Conservation (phyloP, 2,329 filamentous ascomycete species). For the Exutisphaerella laricina region DNA sequence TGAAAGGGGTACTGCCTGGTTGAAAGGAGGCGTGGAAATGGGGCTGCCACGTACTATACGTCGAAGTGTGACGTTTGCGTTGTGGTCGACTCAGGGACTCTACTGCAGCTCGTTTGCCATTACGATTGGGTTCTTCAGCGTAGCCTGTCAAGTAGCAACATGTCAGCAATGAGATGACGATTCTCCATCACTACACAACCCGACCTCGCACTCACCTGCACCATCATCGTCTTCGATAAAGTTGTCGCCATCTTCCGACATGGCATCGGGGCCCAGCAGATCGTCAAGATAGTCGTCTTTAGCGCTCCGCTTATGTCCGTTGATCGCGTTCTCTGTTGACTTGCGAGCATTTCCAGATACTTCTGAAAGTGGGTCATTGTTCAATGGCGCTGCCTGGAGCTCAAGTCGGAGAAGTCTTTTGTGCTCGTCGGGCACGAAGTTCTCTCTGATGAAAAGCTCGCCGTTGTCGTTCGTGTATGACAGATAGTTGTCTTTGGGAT, state of each 20-base stretch:
- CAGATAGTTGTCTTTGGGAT: constrained; percentile 78
- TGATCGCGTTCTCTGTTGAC: constrained; percentile 50
- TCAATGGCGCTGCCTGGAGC: constrained; percentile 74
- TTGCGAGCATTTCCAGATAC: constrained; percentile 60
- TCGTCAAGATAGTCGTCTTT: constrained; percentile 71
- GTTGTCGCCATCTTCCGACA: constrained; percentile 60
- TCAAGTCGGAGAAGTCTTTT: constrained; percentile 45
- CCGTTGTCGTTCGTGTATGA: constrained; percentile 92
- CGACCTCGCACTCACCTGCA: too few relatives aligned
- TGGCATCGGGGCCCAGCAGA: constrained; percentile 61
- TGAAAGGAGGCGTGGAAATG: constrained; percentile 81
- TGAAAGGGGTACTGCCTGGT: constrained; percentile 91
- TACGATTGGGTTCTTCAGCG: constrained; percentile 57
- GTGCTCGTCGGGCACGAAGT: constrained; percentile 53
- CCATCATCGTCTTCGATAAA: constrained; percentile 96
- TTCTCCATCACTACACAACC: too few relatives aligned
- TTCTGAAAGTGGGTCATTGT: constrained; percentile 71
- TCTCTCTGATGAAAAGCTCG: constrained; percentile 83
- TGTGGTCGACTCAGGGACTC: constrained; percentile 35
- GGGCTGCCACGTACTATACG: constrained; percentile 49
- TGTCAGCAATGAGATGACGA: too few relatives aligned
- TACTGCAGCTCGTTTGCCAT: constrained; percentile 53
- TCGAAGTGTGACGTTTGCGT: constrained; percentile 49
- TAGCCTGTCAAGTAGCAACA: too few relatives aligned
- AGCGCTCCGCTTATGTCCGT: constrained; percentile 51